Evolutionary conservation across 1,284 basidiomycete species (phyloP).

Genomic region (Naganishia cerealis): DNA sequence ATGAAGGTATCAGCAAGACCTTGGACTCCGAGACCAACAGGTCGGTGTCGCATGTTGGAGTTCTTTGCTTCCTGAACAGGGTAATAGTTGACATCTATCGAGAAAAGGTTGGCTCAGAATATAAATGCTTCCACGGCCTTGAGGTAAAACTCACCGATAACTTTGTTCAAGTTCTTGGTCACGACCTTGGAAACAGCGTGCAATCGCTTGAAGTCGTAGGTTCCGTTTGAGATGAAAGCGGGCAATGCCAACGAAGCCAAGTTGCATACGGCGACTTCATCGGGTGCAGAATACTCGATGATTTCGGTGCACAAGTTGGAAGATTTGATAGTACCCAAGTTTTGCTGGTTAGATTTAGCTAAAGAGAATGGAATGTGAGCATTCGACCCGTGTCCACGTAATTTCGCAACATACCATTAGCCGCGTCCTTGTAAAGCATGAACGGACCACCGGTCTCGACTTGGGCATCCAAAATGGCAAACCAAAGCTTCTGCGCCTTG

Average conservation of each 20-base stretch:
- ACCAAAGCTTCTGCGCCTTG: slow-evolving; percentile 98
- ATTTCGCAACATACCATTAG: slow-evolving; percentile 64
- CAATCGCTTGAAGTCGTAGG: slow-evolving; percentile 89
- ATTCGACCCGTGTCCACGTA: not conserved
- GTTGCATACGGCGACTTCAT: slow-evolving; percentile 99
- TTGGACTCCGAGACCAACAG: slow-evolving; percentile 96
- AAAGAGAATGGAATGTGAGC: slow-evolving; percentile 1
- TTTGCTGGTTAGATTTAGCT: slow-evolving; percentile 98
- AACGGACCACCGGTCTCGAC: slow-evolving; percentile 98
- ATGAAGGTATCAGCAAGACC: slow-evolving; percentile 98
- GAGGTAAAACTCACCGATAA: slow-evolving; percentile 63
- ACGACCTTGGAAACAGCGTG: slow-evolving; percentile 93
- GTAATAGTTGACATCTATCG: slow-evolving; percentile 61
- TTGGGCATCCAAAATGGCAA: slow-evolving; percentile 93
- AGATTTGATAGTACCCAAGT: slow-evolving; percentile 98
- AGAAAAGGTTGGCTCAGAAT: not conserved
- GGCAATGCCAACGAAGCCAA: slow-evolving; percentile 95
- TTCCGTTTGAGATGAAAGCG: slow-evolving; percentile 68
- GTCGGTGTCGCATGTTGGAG: slow-evolving; percentile 96
- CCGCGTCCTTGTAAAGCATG: slow-evolving; percentile 95
- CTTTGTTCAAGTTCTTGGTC: slow-evolving; percentile 86
- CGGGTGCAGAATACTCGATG: slow-evolving; percentile 95
- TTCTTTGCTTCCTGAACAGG: slow-evolving; percentile 85
- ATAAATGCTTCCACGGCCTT: not conserved
- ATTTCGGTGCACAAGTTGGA: slow-evolving; percentile 99